Percentiles rank a stretch among this genome's conserved stretches.
Evolutionary conservation across 148 eudicot species (phyloP).

Genomic region (Rhododendron griersonianum): DNA sequence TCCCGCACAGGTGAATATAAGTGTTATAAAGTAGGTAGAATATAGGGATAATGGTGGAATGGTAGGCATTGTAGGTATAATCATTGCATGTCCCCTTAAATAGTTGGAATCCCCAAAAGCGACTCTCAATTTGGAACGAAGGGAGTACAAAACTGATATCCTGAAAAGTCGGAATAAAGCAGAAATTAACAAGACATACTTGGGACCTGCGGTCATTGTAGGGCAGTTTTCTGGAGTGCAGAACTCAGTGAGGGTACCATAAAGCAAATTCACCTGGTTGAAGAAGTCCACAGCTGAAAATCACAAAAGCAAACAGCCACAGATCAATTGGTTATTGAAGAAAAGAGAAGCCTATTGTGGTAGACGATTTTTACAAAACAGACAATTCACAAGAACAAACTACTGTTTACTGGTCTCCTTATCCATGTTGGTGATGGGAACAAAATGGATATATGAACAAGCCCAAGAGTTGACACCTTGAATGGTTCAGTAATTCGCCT

Average conservation of each 20-base stretch:
- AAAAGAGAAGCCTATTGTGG: background rate
- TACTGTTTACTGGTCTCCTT: background rate
- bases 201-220: conserved; percentile 97
- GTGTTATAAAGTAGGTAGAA: too few relatives aligned
- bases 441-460: background rate
- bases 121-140: too few relatives aligned
- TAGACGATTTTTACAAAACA: background rate
- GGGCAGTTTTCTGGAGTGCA: conserved; percentile 91
- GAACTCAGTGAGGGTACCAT: conserved; percentile 96
- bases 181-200: conserved; percentile 42
- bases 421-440: background rate
- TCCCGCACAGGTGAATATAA: too few relatives aligned
- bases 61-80: too few relatives aligned
- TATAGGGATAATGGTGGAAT: too few relatives aligned
- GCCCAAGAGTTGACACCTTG: background rate
- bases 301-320: conserved; percentile 19
- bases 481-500: background rate
- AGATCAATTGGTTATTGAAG: conserved; percentile 4
- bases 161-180: background rate
- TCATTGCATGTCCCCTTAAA: too few relatives aligned
- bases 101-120: too few relatives aligned
- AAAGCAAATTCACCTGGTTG: conserved; percentile 98
- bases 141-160: background rate
- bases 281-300: conserved; percentile 97
- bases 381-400: background rate